phyloP scores from a whole-genome alignment of 2,329 filamentous ascomycete genomes.

The Claviceps cyperi region DNA sequence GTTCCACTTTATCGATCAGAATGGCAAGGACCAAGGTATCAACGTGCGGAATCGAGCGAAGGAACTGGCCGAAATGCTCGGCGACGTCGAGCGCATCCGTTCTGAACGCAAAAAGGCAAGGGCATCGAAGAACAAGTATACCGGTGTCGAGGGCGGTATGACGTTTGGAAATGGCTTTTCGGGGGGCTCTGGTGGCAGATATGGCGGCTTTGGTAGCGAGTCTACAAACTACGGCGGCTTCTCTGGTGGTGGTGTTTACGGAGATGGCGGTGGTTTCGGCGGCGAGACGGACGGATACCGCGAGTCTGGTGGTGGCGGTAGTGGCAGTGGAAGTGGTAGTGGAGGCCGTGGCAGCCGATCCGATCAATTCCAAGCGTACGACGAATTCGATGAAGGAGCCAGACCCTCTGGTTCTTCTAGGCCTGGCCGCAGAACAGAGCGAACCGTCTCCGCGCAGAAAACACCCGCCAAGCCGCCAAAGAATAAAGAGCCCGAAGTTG shows the following conservation, averaged over 20 bases:
- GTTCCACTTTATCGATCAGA: constrained; percentile 91
- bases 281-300: constrained; percentile 63
- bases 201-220: constrained; percentile 86
- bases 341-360: constrained; percentile 44
- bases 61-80: constrained; percentile 83
- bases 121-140: constrained; percentile 84
- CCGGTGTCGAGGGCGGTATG: constrained; percentile 75
- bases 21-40: constrained; percentile 95
- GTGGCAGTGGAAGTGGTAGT: constrained; percentile 31
- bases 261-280: constrained; percentile 80
- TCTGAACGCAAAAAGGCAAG: constrained; percentile 79
- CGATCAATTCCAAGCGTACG: constrained; percentile 90
- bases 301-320: constrained; percentile 83
- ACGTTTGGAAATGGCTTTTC: constrained; percentile 42
- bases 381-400: constrained; percentile 77
- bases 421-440: constrained; percentile 20
- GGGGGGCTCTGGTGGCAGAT: constrained; percentile 39
- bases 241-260: constrained; percentile 65
- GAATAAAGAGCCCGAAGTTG: constrained; percentile 75
- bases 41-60: constrained; percentile 96
- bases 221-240: constrained; percentile 56
- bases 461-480: constrained; percentile 50
- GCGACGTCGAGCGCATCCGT: constrained; percentile 80
- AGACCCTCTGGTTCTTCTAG: constrained; percentile 31
- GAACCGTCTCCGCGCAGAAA: constrained; percentile 21